Conservation (phyloP, 176 grass and related monocot genomes). For the Bothriochloa decipiens region DNA sequence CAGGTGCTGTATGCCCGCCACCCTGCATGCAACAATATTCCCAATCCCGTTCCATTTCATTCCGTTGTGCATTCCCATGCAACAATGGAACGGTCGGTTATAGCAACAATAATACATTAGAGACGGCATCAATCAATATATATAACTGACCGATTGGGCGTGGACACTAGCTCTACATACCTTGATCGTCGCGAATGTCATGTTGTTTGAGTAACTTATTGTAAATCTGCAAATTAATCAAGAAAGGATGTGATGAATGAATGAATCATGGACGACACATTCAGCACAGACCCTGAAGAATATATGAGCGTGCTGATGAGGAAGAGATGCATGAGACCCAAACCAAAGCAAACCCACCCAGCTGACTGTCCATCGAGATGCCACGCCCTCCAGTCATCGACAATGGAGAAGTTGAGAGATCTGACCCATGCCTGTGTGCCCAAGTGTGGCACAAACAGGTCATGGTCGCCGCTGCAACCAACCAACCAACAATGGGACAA, state of each 20-base stretch:
- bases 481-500: too few relatives aligned
- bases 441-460: constrained; percentile 36
- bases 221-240: constrained; percentile 33
- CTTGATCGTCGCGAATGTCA: constrained; percentile 50
- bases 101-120: neutral
- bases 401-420: constrained; percentile 50
- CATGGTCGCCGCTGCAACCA: constrained; percentile 59
- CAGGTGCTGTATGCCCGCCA: constrained; percentile 21
- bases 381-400: constrained; percentile 56
- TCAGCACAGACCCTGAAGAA: neutral
- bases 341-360: constrained; percentile 29
- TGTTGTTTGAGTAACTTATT: constrained; percentile 42
- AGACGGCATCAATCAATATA: neutral
- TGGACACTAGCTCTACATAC: neutral
- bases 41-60: neutral
- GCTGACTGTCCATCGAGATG: constrained; percentile 52
- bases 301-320: too few relatives aligned
- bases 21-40: constrained; percentile 23
- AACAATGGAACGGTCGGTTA: too few relatives aligned
- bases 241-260: too few relatives aligned
- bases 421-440: constrained; percentile 62
- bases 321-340: neutral
- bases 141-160: neutral
- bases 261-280: neutral
- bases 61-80: too few relatives aligned